Base-by-base conservation (phyloP, 768 basidiomycete species). In the Serendipita sp. region DNA sequence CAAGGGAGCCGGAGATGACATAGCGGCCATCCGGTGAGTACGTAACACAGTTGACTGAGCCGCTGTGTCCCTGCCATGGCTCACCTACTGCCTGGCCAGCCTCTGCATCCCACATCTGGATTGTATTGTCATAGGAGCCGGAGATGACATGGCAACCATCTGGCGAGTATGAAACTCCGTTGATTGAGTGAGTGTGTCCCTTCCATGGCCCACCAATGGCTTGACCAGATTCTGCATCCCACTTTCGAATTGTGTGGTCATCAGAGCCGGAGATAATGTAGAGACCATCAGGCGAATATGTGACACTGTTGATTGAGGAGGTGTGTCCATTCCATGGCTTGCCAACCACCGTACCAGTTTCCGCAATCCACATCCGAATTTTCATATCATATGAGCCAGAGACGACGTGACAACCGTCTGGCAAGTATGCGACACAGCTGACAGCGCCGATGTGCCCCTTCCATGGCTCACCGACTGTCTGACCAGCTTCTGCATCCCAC, bases 51-150 rank as follows among this genome's bases (percentile, higher is more conserved):
- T 22, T 11, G 4, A 60, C 63, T 20, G 20, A 43, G 20, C n/a
- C n/a, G 20, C 42, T 20, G 42, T 43, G 42, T 20, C 42, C 42
- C 75, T 69, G 42, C 73, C 68, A 61, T 75, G 62, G 34, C 22
- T 31, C 45, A 26, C 42, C 75, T 26, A 75, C 65, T 38, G 75
- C 70, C 42, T 71, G 68, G 4, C 75, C 75, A 2, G 71, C 74
- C 31, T 68, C 50, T 61, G 74, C 71, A 65, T 76, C 75, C 76
- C 76, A 77, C 1, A 77, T 72, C 42, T 75, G 71, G 42, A 77
- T 73, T 67, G 75, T 71, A 28, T 74, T 74, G 65, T 77, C 76
- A 22, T 75, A 68, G 42, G 70, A 71, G 3, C 75, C 75, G 17
- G 75, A 74, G 42, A 74, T 75, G 38, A 77, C 70, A 56, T 74